Percentiles rank a stretch among this genome's conserved stretches.
These are phyloP conservation scores for Fusarium denticulatum DNA, from an alignment of 2,329 filamentous ascomycete species.

Conservation along the genomic window DNA sequence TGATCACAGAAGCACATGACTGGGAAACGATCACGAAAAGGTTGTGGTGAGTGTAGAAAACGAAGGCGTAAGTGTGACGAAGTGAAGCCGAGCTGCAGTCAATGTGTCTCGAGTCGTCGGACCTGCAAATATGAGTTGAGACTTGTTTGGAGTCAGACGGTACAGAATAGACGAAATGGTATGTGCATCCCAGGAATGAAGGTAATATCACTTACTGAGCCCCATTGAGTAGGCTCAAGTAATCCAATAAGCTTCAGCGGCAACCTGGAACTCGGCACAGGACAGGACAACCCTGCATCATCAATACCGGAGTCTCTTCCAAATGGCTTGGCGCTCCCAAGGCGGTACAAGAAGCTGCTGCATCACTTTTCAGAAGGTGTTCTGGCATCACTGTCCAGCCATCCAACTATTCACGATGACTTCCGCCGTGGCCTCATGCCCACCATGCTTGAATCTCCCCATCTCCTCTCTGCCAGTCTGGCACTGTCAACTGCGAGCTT, in stretches of 20 bases:
- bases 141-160: slow-evolving; percentile 36
- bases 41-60: slow-evolving; percentile 45
- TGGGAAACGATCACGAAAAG: slow-evolving; percentile 39
- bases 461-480: slow-evolving; percentile 42
- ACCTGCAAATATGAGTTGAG: slow-evolving; percentile 40
- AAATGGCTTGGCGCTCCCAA: slow-evolving; percentile 38
- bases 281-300: background rate
- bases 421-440: slow-evolving; percentile 41
- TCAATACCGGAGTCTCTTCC: slow-evolving; percentile 32
- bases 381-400: slow-evolving; percentile 41
- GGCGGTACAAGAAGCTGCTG: slow-evolving; percentile 35
- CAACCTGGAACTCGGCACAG: background rate
- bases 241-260: background rate
- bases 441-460: slow-evolving; percentile 40
- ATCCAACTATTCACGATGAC: slow-evolving; percentile 42
- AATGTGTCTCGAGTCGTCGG: slow-evolving; percentile 28
- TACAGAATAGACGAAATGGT: background rate
- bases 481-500: slow-evolving; percentile 42
- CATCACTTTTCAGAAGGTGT: slow-evolving; percentile 42
- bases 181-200: rapidly evolving
- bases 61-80: slow-evolving; percentile 45
- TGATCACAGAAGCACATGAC: slow-evolving; percentile 21
- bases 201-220: rapidly evolving
- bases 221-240: background rate
- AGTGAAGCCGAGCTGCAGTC: slow-evolving; percentile 39